Evolutionary conservation across 1,284 basidiomycete species (phyloP).

Genomic region (Anthracocystis panici-leucophaei): DNA sequence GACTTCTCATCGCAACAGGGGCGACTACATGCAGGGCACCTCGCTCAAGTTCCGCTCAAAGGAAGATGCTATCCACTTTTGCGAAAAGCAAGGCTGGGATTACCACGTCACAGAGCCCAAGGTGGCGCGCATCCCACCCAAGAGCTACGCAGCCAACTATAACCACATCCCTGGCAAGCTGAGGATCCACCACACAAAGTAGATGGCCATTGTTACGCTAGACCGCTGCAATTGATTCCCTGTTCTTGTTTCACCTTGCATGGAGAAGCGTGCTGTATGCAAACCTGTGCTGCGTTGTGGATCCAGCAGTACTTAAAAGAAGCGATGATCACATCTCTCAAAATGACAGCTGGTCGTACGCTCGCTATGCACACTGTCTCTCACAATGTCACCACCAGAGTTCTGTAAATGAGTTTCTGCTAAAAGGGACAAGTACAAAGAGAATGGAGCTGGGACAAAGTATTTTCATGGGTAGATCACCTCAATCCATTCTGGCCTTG

Average conservation of each 20-base stretch:
- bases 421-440: slow-evolving; percentile 38
- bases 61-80: slow-evolving; percentile 93
- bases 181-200: slow-evolving; percentile 92
- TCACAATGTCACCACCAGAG: not conserved
- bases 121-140: slow-evolving; percentile 72
- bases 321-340: not conserved
- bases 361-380: not conserved
- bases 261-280: not conserved
- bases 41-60: slow-evolving; percentile 86
- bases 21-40: slow-evolving; percentile 97
- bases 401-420: slow-evolving; percentile 15
- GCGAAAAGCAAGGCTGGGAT: slow-evolving; percentile 69
- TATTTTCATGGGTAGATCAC: slow-evolving; percentile 64
- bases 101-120: slow-evolving; percentile 71
- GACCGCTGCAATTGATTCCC: slow-evolving; percentile 14
- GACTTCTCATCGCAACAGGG: slow-evolving; percentile 72
- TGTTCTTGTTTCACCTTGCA: not conserved
- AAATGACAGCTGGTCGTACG: not conserved
- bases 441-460: slow-evolving; percentile 1
- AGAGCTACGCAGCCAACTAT: slow-evolving; percentile 87
- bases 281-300: not conserved
- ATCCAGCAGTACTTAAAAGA: not conserved
- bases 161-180: slow-evolving; percentile 84
- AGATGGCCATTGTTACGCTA: slow-evolving; percentile 69
- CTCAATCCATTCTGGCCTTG: slow-evolving; percentile 78